A percentile compares a stretch with the other conserved stretches of the same genome.
Evolutionary conservation across 805 yeast genomes (phyloP).

Genomic region (Cyberlindnera sargentensis): DNA sequence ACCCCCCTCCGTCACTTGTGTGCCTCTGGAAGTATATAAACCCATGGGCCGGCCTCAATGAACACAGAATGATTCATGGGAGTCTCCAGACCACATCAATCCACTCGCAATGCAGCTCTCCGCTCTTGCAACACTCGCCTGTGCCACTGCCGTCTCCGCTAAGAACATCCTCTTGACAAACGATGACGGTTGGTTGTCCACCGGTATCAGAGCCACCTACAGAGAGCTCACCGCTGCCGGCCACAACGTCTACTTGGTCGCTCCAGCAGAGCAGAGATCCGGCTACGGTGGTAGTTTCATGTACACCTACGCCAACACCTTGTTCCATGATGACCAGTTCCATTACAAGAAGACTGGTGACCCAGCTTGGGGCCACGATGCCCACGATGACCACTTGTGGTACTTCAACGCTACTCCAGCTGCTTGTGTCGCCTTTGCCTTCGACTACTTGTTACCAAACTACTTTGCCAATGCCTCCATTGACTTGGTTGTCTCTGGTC

Average conservation of each 20-base stretch:
- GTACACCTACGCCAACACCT: constrained; percentile 32
- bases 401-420: constrained; percentile 53
- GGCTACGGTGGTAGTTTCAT: constrained; percentile 52
- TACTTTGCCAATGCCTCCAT: constrained; percentile 35
- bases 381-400: constrained; percentile 36
- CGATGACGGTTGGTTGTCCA: constrained; percentile 52
- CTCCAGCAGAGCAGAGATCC: constrained; percentile 44
- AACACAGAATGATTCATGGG: too few relatives aligned
- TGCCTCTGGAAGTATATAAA: neutral
- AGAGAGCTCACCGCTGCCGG: constrained; percentile 40
- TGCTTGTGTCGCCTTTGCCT: constrained; percentile 41
- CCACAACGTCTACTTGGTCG: constrained; percentile 41
- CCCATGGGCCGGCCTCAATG: neutral
- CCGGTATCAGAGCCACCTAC: constrained; percentile 51
- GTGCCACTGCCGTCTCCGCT: constrained; percentile 17
- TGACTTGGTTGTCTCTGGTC: constrained; percentile 46
- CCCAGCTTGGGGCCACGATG: constrained; percentile 52
- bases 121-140: constrained; percentile 6
- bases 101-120: constrained; percentile 9
- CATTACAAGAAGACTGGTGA: constrained; percentile 39
- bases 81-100: neutral
- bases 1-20: too few relatives aligned
- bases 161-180: constrained; percentile 44
- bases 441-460: constrained; percentile 40
- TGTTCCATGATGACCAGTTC: constrained; percentile 41